Conservation (phyloP, 2,329 filamentous ascomycete genomes). For the Sclerotinia glacialis region DNA sequence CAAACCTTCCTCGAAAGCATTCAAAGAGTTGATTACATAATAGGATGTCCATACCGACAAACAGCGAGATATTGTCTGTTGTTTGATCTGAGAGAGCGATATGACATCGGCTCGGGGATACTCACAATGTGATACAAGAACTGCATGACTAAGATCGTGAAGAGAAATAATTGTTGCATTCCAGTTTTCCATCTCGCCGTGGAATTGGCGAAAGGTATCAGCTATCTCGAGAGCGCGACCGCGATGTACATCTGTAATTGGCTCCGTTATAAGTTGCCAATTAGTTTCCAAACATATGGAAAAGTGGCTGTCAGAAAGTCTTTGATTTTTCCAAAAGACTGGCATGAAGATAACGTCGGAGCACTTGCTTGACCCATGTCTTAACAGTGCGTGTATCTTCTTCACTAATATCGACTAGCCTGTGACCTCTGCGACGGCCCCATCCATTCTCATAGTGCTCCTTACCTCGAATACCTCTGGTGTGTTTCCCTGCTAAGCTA, state of each 20-base stretch:
- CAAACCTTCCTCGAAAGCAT: neutral
- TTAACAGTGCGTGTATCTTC: neutral
- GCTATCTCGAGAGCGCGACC: neutral
- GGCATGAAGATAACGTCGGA: too few species aligned
- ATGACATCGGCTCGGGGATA: neutral
- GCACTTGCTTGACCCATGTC: neutral
- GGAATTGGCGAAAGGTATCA: neutral
- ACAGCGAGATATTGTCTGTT: neutral
- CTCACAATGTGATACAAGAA: neutral
- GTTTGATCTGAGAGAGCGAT: neutral
- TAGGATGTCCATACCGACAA: neutral
- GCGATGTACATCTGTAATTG: neutral
- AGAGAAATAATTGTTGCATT: neutral
- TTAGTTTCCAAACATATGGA: too few species aligned
- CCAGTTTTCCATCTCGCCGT: too few species aligned
- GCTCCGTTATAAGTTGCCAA: neutral
- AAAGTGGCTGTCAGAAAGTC: too few species aligned
- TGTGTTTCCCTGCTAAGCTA: neutral
- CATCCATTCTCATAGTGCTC: neutral
- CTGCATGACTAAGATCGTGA: neutral
- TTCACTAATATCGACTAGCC: neutral
- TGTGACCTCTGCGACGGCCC: neutral
- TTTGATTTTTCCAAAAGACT: too few species aligned
- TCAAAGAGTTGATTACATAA: neutral
- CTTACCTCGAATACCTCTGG: neutral